phyloP scores from a whole-genome alignment of 1,139 yeast species.

The Barnettozyma hawaiiensis region DNA sequence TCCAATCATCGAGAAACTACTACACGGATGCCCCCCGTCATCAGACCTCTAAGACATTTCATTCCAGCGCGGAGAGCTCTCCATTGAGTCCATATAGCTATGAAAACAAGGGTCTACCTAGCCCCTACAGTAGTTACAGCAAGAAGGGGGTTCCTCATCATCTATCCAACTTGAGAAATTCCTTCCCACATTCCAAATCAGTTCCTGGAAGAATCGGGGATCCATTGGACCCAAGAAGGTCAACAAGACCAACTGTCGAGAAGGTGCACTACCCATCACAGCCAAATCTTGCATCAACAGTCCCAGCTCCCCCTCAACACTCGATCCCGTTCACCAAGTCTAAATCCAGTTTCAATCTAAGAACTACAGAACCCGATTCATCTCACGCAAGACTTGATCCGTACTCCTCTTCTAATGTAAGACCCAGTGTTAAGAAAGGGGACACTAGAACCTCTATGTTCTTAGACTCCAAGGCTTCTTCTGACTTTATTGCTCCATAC shows the following conservation, averaged over 20 bases:
- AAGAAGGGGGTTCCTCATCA: not conserved
- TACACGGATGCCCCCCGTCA: constrained; percentile 15
- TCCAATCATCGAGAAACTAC: constrained; percentile 21
- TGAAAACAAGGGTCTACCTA: constrained; percentile 3
- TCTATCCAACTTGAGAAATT: not conserved
- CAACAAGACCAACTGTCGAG: not conserved
- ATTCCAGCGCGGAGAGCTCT: constrained; percentile 1
- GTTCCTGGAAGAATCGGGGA: constrained; percentile 17
- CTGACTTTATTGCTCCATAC: constrained; percentile 26
- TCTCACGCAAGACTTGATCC: constrained; percentile 6
- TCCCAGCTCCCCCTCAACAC: constrained; percentile 18
- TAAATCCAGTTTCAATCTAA: constrained; percentile 9
- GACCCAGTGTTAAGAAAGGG: constrained; percentile 1
- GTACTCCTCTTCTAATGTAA: constrained; percentile 4
- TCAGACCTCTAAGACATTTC: not conserved
- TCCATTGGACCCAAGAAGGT: not conserved
- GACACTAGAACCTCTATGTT: constrained; percentile 1
- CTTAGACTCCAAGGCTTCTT: constrained; percentile 2
- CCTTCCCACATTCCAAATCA: constrained; percentile 24
- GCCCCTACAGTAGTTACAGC: constrained; percentile 1
- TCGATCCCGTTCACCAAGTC: constrained; percentile 17
- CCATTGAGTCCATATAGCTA: constrained; percentile 13
- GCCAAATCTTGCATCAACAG: constrained; percentile 14
- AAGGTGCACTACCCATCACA: constrained; percentile 5
- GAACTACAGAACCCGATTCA: constrained; percentile 1